Evolutionary conservation across 1,284 basidiomycete genomes (phyloP).

Genomic region (Ustilago sp.): DNA sequence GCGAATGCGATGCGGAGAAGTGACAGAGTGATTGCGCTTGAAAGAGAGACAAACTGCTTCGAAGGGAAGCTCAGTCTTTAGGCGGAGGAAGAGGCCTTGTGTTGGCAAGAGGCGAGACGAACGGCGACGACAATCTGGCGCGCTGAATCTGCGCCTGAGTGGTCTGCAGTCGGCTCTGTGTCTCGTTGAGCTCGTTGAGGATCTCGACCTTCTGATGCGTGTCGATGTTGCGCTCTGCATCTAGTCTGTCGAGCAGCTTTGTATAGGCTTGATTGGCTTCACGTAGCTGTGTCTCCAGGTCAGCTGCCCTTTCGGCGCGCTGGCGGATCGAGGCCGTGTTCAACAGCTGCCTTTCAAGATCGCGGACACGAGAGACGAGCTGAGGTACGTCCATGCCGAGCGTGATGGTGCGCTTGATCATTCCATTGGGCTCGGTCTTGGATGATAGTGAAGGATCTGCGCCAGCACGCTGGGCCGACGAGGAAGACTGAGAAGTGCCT

Average conservation of each 20-base stretch:
- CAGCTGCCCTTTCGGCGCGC: slow-evolving; percentile 35
- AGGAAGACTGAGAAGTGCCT: slow-evolving; percentile 22
- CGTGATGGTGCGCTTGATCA: slow-evolving; percentile 56
- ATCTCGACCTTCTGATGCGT: slow-evolving; percentile 48
- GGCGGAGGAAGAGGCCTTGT: slow-evolving; percentile 17
- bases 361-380: slow-evolving; percentile 46
- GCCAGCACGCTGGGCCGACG: slow-evolving; percentile 3
- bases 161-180: slow-evolving; percentile 31
- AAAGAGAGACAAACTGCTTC: neutral
- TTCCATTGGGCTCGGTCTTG: slow-evolving; percentile 4
- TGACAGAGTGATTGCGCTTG: neutral
- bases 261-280: slow-evolving; percentile 36
- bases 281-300: slow-evolving; percentile 45
- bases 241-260: slow-evolving; percentile 35
- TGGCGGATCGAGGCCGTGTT: slow-evolving; percentile 34
- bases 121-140: slow-evolving; percentile 17
- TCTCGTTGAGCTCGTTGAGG: slow-evolving; percentile 54
- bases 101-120: slow-evolving; percentile 13
- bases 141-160: slow-evolving; percentile 35
- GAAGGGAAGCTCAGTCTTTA: slow-evolving; percentile 12
- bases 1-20: neutral
- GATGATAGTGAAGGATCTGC: neutral
- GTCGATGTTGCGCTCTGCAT: slow-evolving; percentile 34
- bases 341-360: slow-evolving; percentile 49
- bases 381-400: slow-evolving; percentile 55